Evolutionary conservation across 768 basidiomycete species (phyloP).

Genomic region (Tephrocybe sp.): DNA sequence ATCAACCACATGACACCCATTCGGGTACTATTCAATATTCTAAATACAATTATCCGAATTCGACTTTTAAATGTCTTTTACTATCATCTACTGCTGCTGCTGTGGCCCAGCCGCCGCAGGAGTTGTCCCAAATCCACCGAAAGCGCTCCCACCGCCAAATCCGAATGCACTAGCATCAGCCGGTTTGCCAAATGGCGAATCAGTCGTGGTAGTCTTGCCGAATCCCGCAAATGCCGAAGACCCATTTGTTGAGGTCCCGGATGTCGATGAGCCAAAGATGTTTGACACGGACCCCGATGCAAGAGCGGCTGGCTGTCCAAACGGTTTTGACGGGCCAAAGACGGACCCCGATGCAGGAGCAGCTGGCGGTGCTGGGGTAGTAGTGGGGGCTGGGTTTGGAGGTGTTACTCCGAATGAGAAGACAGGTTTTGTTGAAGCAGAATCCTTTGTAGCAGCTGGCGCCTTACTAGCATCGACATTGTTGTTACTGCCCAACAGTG

Average conservation of each 20-base stretch:
- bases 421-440: constrained; percentile 1
- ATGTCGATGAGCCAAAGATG: constrained; percentile 1
- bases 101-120: constrained; percentile 24
- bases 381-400: constrained; percentile 1
- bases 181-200: constrained; percentile 18
- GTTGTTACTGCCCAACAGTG: constrained; percentile 2
- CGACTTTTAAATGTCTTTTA: neutral
- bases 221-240: neutral
- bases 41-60: constrained; percentile 9
- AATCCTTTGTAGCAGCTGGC: constrained; percentile 1
- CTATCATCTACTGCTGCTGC: constrained; percentile 14
- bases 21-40: constrained; percentile 10
- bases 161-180: constrained; percentile 26
- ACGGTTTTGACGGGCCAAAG: too few relatives aligned
- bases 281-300: too few relatives aligned
- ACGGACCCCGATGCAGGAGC: too few relatives aligned
- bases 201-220: constrained; percentile 5
- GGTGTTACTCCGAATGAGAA: constrained; percentile 15
- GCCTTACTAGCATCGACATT: constrained; percentile 10
- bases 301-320: neutral
- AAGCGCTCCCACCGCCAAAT: constrained; percentile 22
- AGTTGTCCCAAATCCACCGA: constrained; percentile 18
- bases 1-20: constrained; percentile 4
- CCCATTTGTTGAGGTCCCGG: constrained; percentile 11
- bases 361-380: constrained; percentile 8